Evolutionary conservation across 2,329 filamentous ascomycete species (phyloP), one percentile per base, ranked within the genome.

Genomic region (Trichophyton schoenleinii): DNA sequence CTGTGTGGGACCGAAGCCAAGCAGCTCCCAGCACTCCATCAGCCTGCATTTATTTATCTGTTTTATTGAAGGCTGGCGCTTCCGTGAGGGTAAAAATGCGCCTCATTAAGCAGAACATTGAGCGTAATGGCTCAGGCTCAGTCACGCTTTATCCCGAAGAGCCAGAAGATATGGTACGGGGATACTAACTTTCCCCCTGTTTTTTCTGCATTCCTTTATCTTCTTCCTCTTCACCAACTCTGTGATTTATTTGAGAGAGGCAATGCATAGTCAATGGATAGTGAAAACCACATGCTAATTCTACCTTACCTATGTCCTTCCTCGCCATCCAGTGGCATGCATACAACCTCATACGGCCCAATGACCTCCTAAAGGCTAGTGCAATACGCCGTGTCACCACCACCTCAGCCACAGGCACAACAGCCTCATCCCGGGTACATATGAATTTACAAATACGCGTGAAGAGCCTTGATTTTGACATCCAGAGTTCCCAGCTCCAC

Each of bases 111-210:
- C 81, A 84, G 63, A 80, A 81, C 63, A 85, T 88, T 65, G 83
- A 87, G 67, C 81, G 81, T 63, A 81, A 85, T 72, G 85, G 84
- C 73, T 82, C 83, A 0, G 87, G 87, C 34, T 79, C 77, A 36
- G 83, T 86, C 60, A 87, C 83, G 4, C 77, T 89, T 60, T 79
- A 83, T 63, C 87, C 87, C 1, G 85, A 88, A 72, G 86, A 88
- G 71, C 84, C 86, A 58, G 87, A 89, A 74, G 87, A 89, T 67
- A 89, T 89, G 86, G 83, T 85, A 76, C 65, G 68, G 64, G 31
- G 44, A 28, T 57, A 38, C 53, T 42, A 9, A 60, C 5, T 31
- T 20, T 20, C 44, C 11, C 25, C 18, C 59, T 28, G 15, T n/a
- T 25, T 36, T 48, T 58, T 58, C 57, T 36, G 44, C 25, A 44